phyloP scores from a whole-genome alignment of 768 basidiomycete genomes.

The Suillus subluteus region DNA sequence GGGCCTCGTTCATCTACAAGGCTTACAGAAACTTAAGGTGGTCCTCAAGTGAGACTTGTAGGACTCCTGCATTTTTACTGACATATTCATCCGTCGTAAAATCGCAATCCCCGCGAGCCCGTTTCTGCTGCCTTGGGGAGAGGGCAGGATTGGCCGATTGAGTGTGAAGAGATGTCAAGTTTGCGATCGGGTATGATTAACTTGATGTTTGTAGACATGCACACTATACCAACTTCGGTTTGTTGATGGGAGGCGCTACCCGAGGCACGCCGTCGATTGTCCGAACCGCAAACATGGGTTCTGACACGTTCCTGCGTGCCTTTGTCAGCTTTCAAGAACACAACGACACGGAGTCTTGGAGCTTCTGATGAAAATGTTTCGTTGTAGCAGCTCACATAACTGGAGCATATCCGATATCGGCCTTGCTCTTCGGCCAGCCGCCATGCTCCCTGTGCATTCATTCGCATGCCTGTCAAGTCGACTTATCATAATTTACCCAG shows the following conservation, averaged over 20 bases:
- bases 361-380: neutral
- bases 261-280: conserved; percentile 2
- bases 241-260: neutral
- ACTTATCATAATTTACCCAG: too few relatives aligned
- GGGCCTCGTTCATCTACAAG: conserved; percentile 54
- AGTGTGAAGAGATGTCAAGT: neutral
- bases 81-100: neutral
- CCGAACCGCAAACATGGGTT: conserved; percentile 68
- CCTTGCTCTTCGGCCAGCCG: too few relatives aligned
- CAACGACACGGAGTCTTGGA: neutral
- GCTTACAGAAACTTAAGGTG: conserved; percentile 30
- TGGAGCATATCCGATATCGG: too few relatives aligned
- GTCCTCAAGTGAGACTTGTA: neutral
- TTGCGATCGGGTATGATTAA: neutral
- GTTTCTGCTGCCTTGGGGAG: conserved; percentile 17
- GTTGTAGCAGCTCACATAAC: neutral
- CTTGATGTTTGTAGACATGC: neutral
- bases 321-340: conserved; percentile 44
- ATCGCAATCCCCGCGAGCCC: conserved; percentile 21
- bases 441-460: too few relatives aligned
- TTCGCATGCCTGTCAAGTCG: too few relatives aligned
- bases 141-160: neutral
- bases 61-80: neutral
- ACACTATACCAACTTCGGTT: neutral
- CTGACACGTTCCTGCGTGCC: conserved; percentile 79